Evolutionary conservation across 768 basidiomycete genomes (phyloP).

Genomic region (Tulasnella sp.): DNA sequence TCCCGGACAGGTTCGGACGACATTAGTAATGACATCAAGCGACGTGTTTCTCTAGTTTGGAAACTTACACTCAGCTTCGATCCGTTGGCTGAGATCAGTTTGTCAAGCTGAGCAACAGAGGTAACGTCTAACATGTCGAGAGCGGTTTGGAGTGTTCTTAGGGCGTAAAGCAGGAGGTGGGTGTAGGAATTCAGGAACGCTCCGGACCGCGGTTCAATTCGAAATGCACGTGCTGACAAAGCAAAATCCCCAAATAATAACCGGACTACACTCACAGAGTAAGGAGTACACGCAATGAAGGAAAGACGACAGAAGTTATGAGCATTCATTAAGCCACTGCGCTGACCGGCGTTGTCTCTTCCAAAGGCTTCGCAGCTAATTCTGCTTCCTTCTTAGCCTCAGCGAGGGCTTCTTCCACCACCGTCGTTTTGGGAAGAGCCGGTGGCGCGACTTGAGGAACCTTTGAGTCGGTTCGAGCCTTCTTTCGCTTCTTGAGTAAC

Average conservation of each 20-base stretch:
- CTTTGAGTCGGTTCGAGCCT: conserved; percentile 31
- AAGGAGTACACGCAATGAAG: background rate
- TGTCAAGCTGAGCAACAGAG: conserved; percentile 52
- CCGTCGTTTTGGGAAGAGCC: background rate
- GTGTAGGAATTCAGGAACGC: background rate
- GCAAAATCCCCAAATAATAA: background rate
- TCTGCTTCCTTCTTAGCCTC: background rate
- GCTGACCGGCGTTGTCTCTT: background rate
- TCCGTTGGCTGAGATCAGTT: conserved; percentile 43
- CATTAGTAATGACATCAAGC: background rate
- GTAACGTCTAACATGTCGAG: conserved; percentile 42
- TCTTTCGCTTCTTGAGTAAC: conserved; percentile 66
- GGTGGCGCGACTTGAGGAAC: background rate
- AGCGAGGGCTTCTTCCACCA: background rate
- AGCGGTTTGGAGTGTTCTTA: background rate
- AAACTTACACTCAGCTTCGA: conserved; percentile 51
- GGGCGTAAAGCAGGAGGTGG: background rate
- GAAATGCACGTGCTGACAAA: background rate
- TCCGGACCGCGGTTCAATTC: background rate
- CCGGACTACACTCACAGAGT: background rate
- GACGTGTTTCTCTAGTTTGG: background rate
- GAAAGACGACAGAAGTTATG: background rate
- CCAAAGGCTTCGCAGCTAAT: background rate
- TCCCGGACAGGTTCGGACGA: background rate
- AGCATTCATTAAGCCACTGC: background rate